Evolutionary conservation across 1,284 basidiomycete genomes (phyloP), one percentile per base, ranked within the genome.

Genomic region (Apiotrichum brassicae): DNA sequence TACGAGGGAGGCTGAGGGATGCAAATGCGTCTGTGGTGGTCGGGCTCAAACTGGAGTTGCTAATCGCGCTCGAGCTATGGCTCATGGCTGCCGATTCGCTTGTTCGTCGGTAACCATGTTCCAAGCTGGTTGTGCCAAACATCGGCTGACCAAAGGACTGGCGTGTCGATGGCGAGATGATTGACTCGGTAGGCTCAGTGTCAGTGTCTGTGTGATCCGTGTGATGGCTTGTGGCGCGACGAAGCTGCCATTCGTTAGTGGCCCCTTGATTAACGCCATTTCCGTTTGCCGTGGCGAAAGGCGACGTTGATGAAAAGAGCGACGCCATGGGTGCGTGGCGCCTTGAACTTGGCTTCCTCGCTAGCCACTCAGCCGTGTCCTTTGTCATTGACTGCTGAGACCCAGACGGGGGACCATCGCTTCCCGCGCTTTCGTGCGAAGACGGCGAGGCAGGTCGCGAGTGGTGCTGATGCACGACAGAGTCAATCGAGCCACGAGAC

Each of bases 291-390:
- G 18, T 28, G 41, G 20, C 18, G 23, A 30, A 16, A 7, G 19
- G 25, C 23, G 25, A 14, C 13, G 40, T 9, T 13, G 40, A 28
- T 6, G 26, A 30, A 28, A 30, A 30, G 3, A 28, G 26, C 6
- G 30, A 32, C 14, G n/a, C 32, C 9, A 44, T 22, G 12, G 43
- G 43, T 6, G 24, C 3, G 3, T 11, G 22, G 2, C 32, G 32
- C 5, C 54, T 48, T 3, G 40, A 35, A 24, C 45, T 50, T 9
- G 54, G 54, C 32, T 40, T 49, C 26, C 51, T 42, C 12, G 51
- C 51, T 3, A 56, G 54, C 54, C 54, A 56, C 18, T 46, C 48
- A 3, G 51, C 54, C 7, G 54, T 56, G 20, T 43, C 41, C n/a
- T 33, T 42, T 22, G 30, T 18, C 23, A 47, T 8, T 16, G 19